Evolutionary conservation across 495 filamentous ascomycete genomes (phyloP).

Genomic region (Neurospora sp.): DNA sequence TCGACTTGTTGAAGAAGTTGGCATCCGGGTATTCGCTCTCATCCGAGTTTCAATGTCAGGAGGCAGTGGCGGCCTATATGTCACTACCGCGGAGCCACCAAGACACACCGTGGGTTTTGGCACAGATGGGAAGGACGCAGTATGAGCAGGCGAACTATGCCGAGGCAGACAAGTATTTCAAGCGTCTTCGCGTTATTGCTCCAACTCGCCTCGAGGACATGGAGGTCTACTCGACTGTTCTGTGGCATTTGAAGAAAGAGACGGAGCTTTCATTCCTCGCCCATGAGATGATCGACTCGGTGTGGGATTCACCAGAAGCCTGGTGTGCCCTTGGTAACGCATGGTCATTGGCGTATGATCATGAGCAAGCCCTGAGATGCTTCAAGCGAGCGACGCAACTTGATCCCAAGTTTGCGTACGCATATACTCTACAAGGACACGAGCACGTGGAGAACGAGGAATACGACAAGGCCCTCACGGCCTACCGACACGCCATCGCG

Average conservation of each 20-base stretch:
- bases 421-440: conserved; percentile 89
- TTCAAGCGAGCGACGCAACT: conserved; percentile 92
- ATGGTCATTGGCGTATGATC: conserved; percentile 88
- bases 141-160: conserved; percentile 79
- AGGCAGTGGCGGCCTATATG: conserved; percentile 62
- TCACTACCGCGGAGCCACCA: conserved; percentile 62
- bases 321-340: conserved; percentile 96
- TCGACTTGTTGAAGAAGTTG: conserved; percentile 75
- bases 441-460: conserved; percentile 96
- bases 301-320: conserved; percentile 80
- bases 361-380: conserved; percentile 87
- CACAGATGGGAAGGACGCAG: conserved; percentile 78
- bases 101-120: conserved; percentile 90
- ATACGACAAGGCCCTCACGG: conserved; percentile 81
- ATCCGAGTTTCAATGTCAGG: conserved; percentile 64
- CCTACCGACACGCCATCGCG: conserved; percentile 72
- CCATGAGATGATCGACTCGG: conserved; percentile 75
- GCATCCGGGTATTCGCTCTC: conserved; percentile 68
- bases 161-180: conserved; percentile 78
- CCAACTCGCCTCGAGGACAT: conserved; percentile 81
- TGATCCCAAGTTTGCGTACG: conserved; percentile 85
- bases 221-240: conserved; percentile 94
- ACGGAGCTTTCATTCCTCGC: conserved; percentile 84
- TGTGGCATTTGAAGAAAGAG: conserved; percentile 92
- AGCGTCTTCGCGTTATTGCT: conserved; percentile 59